A percentile compares a stretch with the other conserved stretches of the same genome.
Conservation (phyloP, 306 rosid genomes). For the Oemleria cerasiformis region DNA sequence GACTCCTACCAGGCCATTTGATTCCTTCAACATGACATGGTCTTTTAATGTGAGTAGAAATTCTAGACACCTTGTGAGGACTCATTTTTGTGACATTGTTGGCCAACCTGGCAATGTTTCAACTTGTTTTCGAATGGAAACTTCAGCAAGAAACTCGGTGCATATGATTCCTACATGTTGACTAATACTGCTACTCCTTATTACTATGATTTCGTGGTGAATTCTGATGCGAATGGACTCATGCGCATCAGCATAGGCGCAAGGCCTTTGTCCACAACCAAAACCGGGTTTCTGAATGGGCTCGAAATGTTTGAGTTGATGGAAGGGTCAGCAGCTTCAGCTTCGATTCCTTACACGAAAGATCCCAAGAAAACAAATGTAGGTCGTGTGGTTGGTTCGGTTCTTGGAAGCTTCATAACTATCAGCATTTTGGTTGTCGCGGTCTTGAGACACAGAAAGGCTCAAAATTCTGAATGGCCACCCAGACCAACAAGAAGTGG, state of each 20-base stretch:
- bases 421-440: conserved; percentile 23
- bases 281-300: conserved; percentile 38
- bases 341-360: not conserved
- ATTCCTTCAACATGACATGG: conserved; percentile 29
- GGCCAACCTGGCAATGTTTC: not conserved
- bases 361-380: not conserved
- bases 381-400: conserved; percentile 25
- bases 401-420: conserved; percentile 30
- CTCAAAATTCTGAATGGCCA: conserved; percentile 32
- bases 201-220: conserved; percentile 26
- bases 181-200: not conserved
- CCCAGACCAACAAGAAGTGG: conserved; percentile 39
- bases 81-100: conserved; percentile 41
- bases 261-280: rapidly evolving
- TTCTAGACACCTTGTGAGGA: conserved; percentile 26
- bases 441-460: conserved; percentile 19
- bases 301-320: conserved; percentile 39
- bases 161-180: rapidly evolving
- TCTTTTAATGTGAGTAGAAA: conserved; percentile 17
- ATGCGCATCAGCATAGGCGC: conserved; percentile 34
- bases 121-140: conserved; percentile 13
- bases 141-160: not conserved
- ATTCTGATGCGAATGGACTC: conserved; percentile 18
- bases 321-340: not conserved
- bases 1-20: not conserved